These are phyloP conservation scores for Luvunga scandens DNA, from an alignment of 345 rosid genomes.

Conservation along the genomic window DNA sequence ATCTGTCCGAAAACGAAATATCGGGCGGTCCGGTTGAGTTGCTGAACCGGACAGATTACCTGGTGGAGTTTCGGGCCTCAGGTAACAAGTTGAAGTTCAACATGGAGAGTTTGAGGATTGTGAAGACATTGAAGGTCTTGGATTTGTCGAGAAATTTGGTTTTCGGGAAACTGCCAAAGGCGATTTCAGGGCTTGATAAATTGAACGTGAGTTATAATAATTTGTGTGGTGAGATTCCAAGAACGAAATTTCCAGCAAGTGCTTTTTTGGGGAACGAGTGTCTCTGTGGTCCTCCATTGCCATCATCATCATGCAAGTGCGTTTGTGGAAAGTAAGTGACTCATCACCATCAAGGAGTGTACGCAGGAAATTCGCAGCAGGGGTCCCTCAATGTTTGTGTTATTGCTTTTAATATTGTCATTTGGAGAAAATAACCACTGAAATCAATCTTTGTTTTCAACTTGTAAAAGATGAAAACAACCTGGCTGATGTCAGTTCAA, in stretches of 20 bases:
- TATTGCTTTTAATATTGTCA: not conserved
- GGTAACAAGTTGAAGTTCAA: constrained; percentile 55
- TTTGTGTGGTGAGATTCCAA: constrained; percentile 69
- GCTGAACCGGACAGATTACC: constrained; percentile 53
- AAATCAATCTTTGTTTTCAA: not conserved
- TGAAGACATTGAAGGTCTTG: constrained; percentile 42
- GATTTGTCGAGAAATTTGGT: constrained; percentile 57
- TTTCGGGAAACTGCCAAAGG: constrained; percentile 53
- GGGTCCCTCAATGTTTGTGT: not conserved
- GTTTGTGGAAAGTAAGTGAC: not conserved
- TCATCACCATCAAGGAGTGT: not conserved
- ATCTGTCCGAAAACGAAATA: constrained; percentile 59
- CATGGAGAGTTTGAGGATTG: constrained; percentile 40
- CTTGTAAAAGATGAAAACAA: too few relatives aligned
- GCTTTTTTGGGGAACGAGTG: constrained; percentile 50
- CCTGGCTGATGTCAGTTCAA: too few relatives aligned
- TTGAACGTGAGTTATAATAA: constrained; percentile 58
- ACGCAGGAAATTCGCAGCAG: not conserved
- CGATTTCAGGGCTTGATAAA: constrained; percentile 37
- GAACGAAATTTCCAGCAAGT: constrained; percentile 48
- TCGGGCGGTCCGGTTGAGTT: constrained; percentile 51
- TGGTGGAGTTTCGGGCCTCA: constrained; percentile 52
- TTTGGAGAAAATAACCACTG: not conserved
- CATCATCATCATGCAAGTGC: constrained; percentile 43
- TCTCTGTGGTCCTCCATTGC: constrained; percentile 55